Base-by-base conservation (phyloP, 805 yeast genomes). In the Kuraishia cidri region DNA sequence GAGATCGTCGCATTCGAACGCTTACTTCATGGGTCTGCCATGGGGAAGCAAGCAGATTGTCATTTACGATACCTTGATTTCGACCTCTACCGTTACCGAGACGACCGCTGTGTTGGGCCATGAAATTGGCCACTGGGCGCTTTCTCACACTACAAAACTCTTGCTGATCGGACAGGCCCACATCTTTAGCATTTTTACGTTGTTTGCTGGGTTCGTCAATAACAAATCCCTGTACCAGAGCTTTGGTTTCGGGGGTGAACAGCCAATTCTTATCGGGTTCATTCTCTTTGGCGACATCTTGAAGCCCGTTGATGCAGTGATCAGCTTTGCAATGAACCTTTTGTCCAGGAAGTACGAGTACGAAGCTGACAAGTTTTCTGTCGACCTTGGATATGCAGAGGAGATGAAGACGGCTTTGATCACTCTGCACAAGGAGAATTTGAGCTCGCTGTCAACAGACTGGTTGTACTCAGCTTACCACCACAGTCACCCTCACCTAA, bases 61-160 rank as follows among this genome's bases (percentile, higher is more conserved):
- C 32, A 70, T 92, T 28, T 92, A 68, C 52, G 99, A 92, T 48
- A 92, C 97, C 7, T 71, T 92, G 60, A 79, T 92, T 42, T 75
- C 83, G 39, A 80, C 84, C 37, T 78, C 87, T 22, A 60, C 87
- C 20, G 70, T 74, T 19, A 72, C 69, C 27, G 94, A 92, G 58
- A 84, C 87, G 26, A 85, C 87, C 33, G 97, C 97, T 33, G 95
- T 92, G 1, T 67, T 90, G 42, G 97, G 95, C n/a, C 99, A 92
- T 52, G 99, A 92, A 63, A 80, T 92, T 45, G 99, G 99, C 32
- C 99, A 92, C 56, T 92, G 99, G 99, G 79, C 80, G 47, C 69
- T 82, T 54, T 77, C 81, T 37, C 99, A 92, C 56, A 80, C 88
- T 39, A 64, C 88, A n/a, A 78, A 77, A 52, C 71, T 80, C 68